Base-by-base conservation (phyloP, 108 stramenopile genomes). In the Cyclotella atomus region DNA sequence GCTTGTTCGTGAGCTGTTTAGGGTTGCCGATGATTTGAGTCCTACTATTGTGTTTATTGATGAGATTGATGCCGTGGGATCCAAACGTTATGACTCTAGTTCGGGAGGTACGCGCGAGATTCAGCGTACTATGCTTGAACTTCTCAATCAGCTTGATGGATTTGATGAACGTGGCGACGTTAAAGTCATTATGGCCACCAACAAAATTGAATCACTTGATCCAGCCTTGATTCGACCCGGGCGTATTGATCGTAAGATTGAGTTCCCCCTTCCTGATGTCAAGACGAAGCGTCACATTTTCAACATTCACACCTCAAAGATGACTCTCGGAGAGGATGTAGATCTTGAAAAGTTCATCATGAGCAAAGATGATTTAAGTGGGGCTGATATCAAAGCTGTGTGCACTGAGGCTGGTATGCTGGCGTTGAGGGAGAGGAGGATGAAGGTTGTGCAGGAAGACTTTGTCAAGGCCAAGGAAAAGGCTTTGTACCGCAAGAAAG, bases 181-280 rank as follows among this genome's bases (percentile, higher is more conserved):
- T 73, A 99, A 99, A 90, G 98, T 99, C 71, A 98, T 99, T 79
- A 98, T 98, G 99, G 99, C 99, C 23, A 99, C 99, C 29, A 99
- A 99, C 83, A 92, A 92, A 69, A 98, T 98, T 73, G 99, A 99
- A 73, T 84, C 81, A n/a, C 82, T 99, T 30, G 99, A 99, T 80
- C 99, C 99, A 3, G 99, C 99, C 17, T 78, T 99, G 46, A 98
- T 99, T 73, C 93, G 99, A 38, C 98, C 99, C 9, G 99, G 99
- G 1, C 97, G 99, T 34, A 98, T 99, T 73, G 99, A 99, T 81
- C 92, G 99, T 24, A 99, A 99, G 89, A 99, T 99, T 77, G 99
- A 99, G 84, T 98, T 99, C 73, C 99, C 99, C 7, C 85, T 98
- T 24, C 99, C 99, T 8, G 97, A 98, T 75, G 91, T 89, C 60